These are phyloP conservation scores for Fusarium sp. DNA, from an alignment of 2,329 filamentous ascomycete genomes.

Conservation along the genomic window DNA sequence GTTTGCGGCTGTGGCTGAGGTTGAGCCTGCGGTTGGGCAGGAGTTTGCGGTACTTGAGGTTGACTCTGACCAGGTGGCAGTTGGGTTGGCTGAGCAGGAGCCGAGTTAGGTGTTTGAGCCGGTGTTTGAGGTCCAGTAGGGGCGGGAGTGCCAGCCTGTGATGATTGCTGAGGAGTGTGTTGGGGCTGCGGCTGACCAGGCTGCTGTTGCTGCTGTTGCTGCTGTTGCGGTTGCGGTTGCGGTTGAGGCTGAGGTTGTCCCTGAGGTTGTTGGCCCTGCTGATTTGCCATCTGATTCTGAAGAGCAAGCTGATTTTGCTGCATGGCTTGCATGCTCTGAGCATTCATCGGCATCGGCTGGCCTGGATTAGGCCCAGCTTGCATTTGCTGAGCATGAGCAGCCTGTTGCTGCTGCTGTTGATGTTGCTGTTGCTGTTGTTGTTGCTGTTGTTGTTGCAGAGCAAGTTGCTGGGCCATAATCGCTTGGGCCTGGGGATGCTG, in stretches of 20 bases:
- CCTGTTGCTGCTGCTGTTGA: conserved; percentile 54
- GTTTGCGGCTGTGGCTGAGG: conserved; percentile 53
- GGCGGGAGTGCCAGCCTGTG: conserved; percentile 57
- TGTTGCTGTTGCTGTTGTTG: conserved; percentile 50
- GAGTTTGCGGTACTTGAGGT: conserved; percentile 51
- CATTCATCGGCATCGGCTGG: conserved; percentile 63
- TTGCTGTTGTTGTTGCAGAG: conserved; percentile 53
- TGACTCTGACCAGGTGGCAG: conserved; percentile 52
- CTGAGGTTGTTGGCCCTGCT: conserved; percentile 49
- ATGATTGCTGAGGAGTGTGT: conserved; percentile 60
- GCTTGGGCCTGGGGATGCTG: conserved; percentile 52
- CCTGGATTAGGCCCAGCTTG: conserved; percentile 58
- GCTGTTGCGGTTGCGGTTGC: conserved; percentile 31
- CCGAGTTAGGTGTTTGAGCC: conserved; percentile 60
- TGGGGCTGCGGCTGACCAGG: conserved; percentile 58
- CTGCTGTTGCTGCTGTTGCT: conserved; percentile 48
- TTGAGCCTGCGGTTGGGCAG: conserved; percentile 53
- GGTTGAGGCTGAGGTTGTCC: conserved; percentile 45
- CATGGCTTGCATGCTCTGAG: conserved; percentile 60
- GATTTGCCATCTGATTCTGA: conserved; percentile 49
- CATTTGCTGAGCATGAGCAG: conserved; percentile 55
- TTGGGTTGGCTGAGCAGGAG: conserved; percentile 52
- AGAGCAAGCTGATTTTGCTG: conserved; percentile 58
- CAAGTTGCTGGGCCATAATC: conserved; percentile 59
- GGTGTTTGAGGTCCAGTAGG: conserved; percentile 61